These are phyloP conservation scores for Eucalyptus pauciflora DNA, from an alignment of 345 rosid species.

Conservation along the genomic window DNA sequence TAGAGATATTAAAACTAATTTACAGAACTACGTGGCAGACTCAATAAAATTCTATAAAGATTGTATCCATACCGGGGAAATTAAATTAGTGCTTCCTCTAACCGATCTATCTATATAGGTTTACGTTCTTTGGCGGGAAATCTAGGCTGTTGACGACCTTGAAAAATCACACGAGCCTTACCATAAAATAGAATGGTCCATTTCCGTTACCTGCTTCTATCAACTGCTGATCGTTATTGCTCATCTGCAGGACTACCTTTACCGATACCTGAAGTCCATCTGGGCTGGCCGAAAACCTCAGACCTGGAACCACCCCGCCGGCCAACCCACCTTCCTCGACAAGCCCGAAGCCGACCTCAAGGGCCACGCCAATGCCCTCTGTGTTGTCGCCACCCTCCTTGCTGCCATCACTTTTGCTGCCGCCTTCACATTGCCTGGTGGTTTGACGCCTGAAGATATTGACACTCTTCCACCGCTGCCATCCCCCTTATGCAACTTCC, in stretches of 20 bases:
- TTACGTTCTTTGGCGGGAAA: not conserved
- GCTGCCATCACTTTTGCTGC: not conserved
- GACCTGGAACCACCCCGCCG: not conserved
- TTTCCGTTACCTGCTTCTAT: not conserved
- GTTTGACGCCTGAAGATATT: not conserved
- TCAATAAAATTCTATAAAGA: no score
- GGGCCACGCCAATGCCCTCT: not conserved
- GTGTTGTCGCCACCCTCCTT: not conserved
- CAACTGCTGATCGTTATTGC: not conserved
- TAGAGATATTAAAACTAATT: no score
- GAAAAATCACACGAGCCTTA: not conserved
- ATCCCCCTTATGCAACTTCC: not conserved
- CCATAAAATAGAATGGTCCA: not conserved
- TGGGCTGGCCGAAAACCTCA: not conserved
- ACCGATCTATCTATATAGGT: not conserved
- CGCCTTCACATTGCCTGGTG: not conserved
- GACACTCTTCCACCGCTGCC: not conserved
- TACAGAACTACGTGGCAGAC: not conserved
- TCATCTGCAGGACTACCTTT: not conserved
- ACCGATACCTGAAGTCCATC: not conserved
- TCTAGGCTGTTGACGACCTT: not conserved
- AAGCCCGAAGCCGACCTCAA: not conserved
- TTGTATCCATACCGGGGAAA: not conserved
- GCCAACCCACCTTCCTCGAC: not conserved
- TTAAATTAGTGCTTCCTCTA: not conserved